Evolutionary conservation across 345 rosid genomes (phyloP).

Genomic region (Linum lewisii): DNA sequence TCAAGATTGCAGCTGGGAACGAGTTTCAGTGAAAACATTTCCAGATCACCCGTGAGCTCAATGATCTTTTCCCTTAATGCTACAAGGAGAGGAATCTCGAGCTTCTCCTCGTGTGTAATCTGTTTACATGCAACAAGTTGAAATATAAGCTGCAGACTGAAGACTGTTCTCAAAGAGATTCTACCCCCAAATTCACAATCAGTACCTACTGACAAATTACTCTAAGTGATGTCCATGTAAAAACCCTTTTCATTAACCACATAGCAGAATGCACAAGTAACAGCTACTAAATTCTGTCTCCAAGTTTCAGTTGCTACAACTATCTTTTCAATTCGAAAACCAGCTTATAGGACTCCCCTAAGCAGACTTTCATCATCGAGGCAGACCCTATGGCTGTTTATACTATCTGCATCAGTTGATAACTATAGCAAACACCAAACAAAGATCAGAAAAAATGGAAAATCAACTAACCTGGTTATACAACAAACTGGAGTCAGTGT

Average conservation of each 20-base stretch:
- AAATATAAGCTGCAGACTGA: not conserved
- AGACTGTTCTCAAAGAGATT: not conserved
- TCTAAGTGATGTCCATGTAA: not conserved
- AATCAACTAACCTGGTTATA: slow-evolving; percentile 53
- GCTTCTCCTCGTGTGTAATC: slow-evolving; percentile 48
- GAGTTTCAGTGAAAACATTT: slow-evolving; percentile 56
- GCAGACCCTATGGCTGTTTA: not conserved
- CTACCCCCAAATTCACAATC: not conserved
- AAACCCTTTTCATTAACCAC: not conserved
- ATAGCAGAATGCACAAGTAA: not conserved
- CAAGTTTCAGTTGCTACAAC: not conserved
- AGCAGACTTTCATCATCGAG: not conserved
- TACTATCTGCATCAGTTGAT: not conserved
- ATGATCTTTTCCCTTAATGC: slow-evolving; percentile 71
- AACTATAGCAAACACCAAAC: too few relatives aligned
- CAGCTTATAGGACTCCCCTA: not conserved
- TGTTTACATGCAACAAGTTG: slow-evolving; percentile 20
- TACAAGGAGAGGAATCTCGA: slow-evolving; percentile 53
- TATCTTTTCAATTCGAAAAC: not conserved
- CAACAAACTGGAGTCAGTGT: slow-evolving; percentile 58
- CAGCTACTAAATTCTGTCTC: not conserved
- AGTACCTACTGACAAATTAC: not conserved
- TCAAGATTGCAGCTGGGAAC: slow-evolving; percentile 46
- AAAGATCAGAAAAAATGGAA: not conserved
- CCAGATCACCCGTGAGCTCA: slow-evolving; percentile 54